phyloP scores from a whole-genome alignment of 2,329 filamentous ascomycete species.

The Exserohilum rostratum region DNA sequence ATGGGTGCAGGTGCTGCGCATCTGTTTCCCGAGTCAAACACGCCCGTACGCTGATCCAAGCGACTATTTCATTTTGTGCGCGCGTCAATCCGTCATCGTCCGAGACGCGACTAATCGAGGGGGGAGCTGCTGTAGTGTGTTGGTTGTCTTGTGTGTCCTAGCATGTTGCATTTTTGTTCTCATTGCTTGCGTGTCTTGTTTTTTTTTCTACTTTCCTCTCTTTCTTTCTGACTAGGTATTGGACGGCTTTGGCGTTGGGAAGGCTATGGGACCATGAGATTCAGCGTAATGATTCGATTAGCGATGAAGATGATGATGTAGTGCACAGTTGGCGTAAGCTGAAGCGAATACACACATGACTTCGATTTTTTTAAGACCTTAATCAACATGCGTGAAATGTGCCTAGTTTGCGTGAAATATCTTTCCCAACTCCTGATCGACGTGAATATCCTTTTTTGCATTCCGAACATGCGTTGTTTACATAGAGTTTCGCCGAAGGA shows the following conservation, averaged over 20 bases:
- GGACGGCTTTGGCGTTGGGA: slow-evolving; percentile 9
- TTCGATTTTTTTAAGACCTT: too few relatives aligned
- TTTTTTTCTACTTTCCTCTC: too few relatives aligned
- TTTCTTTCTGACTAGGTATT: slow-evolving; percentile 9
- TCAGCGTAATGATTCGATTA: slow-evolving; percentile 38
- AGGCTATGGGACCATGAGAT: slow-evolving; percentile 20
- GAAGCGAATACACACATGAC: slow-evolving; percentile 18
- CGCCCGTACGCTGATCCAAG: background rate
- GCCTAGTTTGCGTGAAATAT: too few relatives aligned
- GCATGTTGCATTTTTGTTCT: background rate
- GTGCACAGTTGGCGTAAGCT: slow-evolving; percentile 9
- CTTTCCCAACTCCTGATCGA: too few relatives aligned
- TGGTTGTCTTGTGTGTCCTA: background rate
- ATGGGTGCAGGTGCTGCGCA: slow-evolving; percentile 26
- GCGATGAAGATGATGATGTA: slow-evolving; percentile 10
- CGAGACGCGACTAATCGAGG: background rate
- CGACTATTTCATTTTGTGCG: background rate
- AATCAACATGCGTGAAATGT: background rate
- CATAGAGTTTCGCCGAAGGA: too few relatives aligned
- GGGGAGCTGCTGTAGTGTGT: background rate
- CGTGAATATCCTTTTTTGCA: too few relatives aligned
- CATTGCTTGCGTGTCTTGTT: slow-evolving; percentile 1
- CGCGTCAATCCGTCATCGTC: background rate
- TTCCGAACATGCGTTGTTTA: too few relatives aligned
- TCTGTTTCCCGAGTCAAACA: slow-evolving; percentile 4